These are phyloP conservation scores for Pythium vanterpoolii DNA, from an alignment of 352 stramenopile species.

Conservation along the genomic window DNA sequence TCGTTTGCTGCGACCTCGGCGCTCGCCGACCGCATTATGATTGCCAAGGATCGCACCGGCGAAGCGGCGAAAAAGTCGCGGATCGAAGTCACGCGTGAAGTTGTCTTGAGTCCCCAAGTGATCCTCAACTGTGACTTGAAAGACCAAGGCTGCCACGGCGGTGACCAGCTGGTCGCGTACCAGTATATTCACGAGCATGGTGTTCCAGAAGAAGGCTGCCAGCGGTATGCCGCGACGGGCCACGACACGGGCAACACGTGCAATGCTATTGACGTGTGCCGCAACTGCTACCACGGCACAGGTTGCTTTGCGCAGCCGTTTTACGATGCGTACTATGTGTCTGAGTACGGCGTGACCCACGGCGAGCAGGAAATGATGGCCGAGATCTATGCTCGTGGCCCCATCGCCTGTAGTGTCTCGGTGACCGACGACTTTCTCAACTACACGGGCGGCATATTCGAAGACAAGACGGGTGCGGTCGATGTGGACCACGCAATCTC, in stretches of 20 bases:
- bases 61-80: constrained; percentile 29
- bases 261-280: constrained; percentile 87
- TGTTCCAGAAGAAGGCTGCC: constrained; percentile 94
- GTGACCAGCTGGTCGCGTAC: constrained; percentile 90
- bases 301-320: constrained; percentile 87
- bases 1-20: constrained; percentile 83
- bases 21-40: constrained; percentile 83
- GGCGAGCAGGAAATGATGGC: constrained; percentile 94
- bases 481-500: constrained; percentile 91
- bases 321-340: constrained; percentile 95
- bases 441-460: constrained; percentile 93
- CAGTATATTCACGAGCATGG: constrained; percentile 89
- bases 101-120: constrained; percentile 83
- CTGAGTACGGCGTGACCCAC: constrained; percentile 91
- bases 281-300: constrained; percentile 85
- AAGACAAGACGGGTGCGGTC: constrained; percentile 83
- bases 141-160: constrained; percentile 91
- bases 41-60: constrained; percentile 61
- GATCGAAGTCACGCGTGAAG: constrained; percentile 70
- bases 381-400: constrained; percentile 95
- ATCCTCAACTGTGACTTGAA: constrained; percentile 88
- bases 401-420: constrained; percentile 93
- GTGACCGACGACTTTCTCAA: constrained; percentile 85
- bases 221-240: constrained; percentile 91
- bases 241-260: constrained; percentile 90